These are phyloP conservation scores for Furcasterigmium furcatum DNA, from an alignment of 2,329 filamentous ascomycete species.

Conservation along the genomic window DNA sequence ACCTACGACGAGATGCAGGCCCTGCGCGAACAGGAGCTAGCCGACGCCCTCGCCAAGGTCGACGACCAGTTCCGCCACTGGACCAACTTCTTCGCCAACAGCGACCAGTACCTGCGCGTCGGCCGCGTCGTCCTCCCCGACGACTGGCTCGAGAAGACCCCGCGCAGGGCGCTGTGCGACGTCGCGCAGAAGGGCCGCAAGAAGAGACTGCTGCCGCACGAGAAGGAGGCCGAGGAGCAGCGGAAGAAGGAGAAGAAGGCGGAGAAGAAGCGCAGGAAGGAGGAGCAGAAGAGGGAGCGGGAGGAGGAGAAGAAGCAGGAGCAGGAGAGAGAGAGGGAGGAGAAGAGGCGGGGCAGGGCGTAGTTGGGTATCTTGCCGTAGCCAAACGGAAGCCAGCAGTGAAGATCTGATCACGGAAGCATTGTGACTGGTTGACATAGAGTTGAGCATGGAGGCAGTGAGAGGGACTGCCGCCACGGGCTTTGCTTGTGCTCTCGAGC, in stretches of 20 bases:
- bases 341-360: too few species aligned
- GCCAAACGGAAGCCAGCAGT: too few species aligned
- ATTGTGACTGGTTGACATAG: too few species aligned
- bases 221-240: slow-evolving; percentile 16
- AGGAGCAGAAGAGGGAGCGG: neutral
- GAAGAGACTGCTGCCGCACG: slow-evolving; percentile 56
- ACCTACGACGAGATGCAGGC: slow-evolving; percentile 48
- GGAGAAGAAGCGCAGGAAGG: slow-evolving; percentile 5
- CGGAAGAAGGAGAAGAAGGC: slow-evolving; percentile 4
- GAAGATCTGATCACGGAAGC: too few species aligned
- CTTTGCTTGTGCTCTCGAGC: too few species aligned
- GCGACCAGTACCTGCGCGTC: slow-evolving; percentile 76
- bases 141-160: slow-evolving; percentile 59
- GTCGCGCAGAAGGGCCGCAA: slow-evolving; percentile 58
- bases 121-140: slow-evolving; percentile 66
- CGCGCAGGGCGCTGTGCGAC: slow-evolving; percentile 65
- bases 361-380: too few species aligned
- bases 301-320: neutral
- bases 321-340: neutral
- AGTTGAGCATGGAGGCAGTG: too few species aligned
- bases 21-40: slow-evolving; percentile 59
- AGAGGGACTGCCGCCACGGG: too few species aligned
- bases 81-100: slow-evolving; percentile 78
- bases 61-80: slow-evolving; percentile 71
- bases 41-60: slow-evolving; percentile 62